Evolutionary conservation across 148 eudicot species (phyloP), one percentile per base, ranked within the genome.

Genomic region (Rhododendron kiyosumense): DNA sequence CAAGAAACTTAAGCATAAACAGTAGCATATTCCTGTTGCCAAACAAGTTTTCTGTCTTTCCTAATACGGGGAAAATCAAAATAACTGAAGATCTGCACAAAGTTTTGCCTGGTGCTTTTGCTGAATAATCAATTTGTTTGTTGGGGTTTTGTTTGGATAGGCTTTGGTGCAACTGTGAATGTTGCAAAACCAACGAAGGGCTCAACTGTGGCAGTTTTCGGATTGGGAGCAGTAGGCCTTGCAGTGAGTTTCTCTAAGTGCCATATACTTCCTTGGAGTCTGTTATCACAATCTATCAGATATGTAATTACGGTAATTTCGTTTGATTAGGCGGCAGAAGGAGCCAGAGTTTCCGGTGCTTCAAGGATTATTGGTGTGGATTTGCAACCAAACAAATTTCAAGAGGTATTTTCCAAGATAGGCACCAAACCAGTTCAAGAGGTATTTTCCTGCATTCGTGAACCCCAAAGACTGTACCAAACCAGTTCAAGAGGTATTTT

Each of bases 161-260:
- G 93, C 4, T 67, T 92, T 24, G 92, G 92, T n/a, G 93, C 92
- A 7, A 86, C 89, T n/a, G 48, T 89, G 61, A 92, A 92, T 88
- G 93, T 89, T 63, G 92, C 93, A 5, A 90, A 87, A 83, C 92
- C 92, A 5, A 88, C 77, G 59, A 86, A 88, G 52, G 93, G 93
- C 7, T 90, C 93, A 28, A 87, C 89, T 14, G 91, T 92, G 61
- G 93, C 93, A 11, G 73, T 46, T 38, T 94, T 96, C 45, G 96
- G 98, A 83, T 85, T 94, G 67, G 98, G 98, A 48, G 96, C 98
- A 80, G 98, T 94, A 15, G 98, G 96, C 86, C 93, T 94, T 78
- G 92, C 92, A 48, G 93, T 92, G 84, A 88, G 93, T 65, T 65
- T 65, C 71, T 51, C 69, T 3, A 65, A 9, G 8, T 65, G 45